These are phyloP conservation scores for Peniophora sp. DNA, from an alignment of 1,284 basidiomycete genomes.

Conservation along the genomic window DNA sequence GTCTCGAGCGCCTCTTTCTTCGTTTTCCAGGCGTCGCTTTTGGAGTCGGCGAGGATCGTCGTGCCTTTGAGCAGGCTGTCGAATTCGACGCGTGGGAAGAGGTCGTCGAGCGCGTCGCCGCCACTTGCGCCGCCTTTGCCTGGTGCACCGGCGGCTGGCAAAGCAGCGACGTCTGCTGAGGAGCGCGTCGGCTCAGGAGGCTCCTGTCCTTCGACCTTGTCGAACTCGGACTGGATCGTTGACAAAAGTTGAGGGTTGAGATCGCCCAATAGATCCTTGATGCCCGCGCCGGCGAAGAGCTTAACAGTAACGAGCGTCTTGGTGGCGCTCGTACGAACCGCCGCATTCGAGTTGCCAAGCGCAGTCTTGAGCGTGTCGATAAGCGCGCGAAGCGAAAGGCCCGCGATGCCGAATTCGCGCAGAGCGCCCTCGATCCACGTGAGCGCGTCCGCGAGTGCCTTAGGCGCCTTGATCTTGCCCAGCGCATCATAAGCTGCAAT, in stretches of 20 bases:
- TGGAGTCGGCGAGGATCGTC: conserved; percentile 73
- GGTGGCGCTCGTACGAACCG: conserved; percentile 93
- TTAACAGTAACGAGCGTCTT: conserved; percentile 89
- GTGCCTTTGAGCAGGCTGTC: conserved; percentile 85
- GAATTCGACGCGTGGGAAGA: conserved; percentile 93
- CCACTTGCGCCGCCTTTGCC: conserved; percentile 26
- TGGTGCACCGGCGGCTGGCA: conserved; percentile 30
- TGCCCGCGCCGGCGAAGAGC: conserved; percentile 84
- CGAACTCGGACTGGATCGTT: conserved; percentile 90
- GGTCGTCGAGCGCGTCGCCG: conserved; percentile 78
- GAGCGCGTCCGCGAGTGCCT: conserved; percentile 90
- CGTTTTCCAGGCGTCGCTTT: conserved; percentile 94
- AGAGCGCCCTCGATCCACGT: conserved; percentile 86
- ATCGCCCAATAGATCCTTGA: conserved; percentile 90
- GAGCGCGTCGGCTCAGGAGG: conserved; percentile 77
- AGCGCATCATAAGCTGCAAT: conserved; percentile 81
- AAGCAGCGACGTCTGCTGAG: conserved; percentile 64
- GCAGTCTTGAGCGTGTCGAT: conserved; percentile 89
- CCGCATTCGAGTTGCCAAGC: conserved; percentile 90
- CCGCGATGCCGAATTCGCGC: conserved; percentile 89
- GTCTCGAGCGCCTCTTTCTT: conserved; percentile 94
- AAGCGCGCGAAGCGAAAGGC: conserved; percentile 75
- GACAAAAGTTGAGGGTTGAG: conserved; percentile 90
- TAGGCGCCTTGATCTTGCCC: conserved; percentile 93
- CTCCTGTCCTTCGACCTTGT: conserved; percentile 79